Base-by-base conservation (phyloP, 345 rosid species). In the Cochlearia excelsa region DNA sequence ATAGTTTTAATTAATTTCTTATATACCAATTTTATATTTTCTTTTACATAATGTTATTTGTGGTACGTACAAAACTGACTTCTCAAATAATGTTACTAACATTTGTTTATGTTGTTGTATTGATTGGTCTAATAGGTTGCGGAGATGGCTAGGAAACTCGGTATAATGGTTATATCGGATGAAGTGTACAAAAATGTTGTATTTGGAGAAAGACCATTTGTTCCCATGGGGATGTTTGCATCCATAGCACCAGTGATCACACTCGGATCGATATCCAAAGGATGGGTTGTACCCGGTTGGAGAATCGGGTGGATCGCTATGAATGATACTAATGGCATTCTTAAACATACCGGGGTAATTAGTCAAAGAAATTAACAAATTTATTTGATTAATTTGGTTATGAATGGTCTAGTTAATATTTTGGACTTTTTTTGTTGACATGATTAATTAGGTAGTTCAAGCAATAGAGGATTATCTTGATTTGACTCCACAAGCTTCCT, bases 251-350 rank as follows among this genome's bases (percentile, higher is more conserved):
- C 85, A 1, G 79, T 81, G 2, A 7, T 81, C 30, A 78, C 87
- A 0, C 64, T 81, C 1, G 89, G 89, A 9, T 81, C 94, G 4
- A 52, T 83, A 55, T 77, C 84, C 2, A 86, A 86, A 71, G 75
- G 78, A 49, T 83, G 79, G 81, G 49, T 57, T 1, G 79, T 74
- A 9, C 94, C 82, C 1, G 81, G 87, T 4, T 85, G 86, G 88
- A 59, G 82, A 43, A 50, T 81, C 6, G 77, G 87, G n/a, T 86
- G 93, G 87, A 49, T 83, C 0, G 87, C 59, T 0, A 39, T 61
- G 11, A 68, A 43, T 10, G 87, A 83, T 58, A 71, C 84, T 10
- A 23, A 44, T 46, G 77, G 75, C 52, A 50, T 71, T 26, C 46
- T 78, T 9, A 43, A 16, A 69, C 7, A 16, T 16, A 16, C 23